These are phyloP conservation scores for Echites panduratus DNA, from an alignment of 257 asterid species.

Conservation along the genomic window DNA sequence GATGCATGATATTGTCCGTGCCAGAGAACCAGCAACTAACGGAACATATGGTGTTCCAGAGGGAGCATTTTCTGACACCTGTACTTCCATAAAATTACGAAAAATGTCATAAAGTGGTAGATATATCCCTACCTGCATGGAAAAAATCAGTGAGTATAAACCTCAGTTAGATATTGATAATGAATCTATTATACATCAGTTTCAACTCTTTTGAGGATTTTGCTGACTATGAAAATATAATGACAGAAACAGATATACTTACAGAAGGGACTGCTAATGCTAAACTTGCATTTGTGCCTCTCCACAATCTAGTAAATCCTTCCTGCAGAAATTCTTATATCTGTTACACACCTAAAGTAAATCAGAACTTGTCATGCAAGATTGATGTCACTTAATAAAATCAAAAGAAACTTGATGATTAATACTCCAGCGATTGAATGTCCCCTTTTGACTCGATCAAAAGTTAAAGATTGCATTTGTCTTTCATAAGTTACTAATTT, in stretches of 20 bases:
- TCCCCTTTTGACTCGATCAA: too few relatives aligned
- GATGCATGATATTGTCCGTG: conserved; percentile 85
- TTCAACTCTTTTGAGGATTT: background rate
- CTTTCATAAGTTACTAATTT: too few relatives aligned
- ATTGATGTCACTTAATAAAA: background rate
- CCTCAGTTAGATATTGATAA: background rate
- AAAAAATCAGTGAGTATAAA: background rate
- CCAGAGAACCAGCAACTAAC: conserved; percentile 73
- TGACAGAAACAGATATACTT: conserved; percentile 24
- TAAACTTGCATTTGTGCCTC: conserved; percentile 95
- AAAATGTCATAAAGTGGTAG: conserved; percentile 89
- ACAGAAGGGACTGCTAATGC: conserved; percentile 91
- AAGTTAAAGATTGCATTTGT: too few relatives aligned
- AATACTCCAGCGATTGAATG: background rate
- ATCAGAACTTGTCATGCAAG: background rate
- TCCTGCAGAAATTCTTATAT: conserved; percentile 42
- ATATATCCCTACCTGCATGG: conserved; percentile 77
- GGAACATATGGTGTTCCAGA: conserved; percentile 59
- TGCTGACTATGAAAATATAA: background rate
- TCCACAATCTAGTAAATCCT: conserved; percentile 78
- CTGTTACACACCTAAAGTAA: background rate
- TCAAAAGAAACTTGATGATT: background rate
- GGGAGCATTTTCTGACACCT: conserved; percentile 46
- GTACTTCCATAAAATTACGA: conserved; percentile 57
- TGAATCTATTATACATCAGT: background rate